A percentile compares a stretch with the other conserved stretches of the same genome.
These are phyloP conservation scores for Penicillium fimorum DNA, from an alignment of 495 filamentous ascomycete species.

Conservation along the genomic window DNA sequence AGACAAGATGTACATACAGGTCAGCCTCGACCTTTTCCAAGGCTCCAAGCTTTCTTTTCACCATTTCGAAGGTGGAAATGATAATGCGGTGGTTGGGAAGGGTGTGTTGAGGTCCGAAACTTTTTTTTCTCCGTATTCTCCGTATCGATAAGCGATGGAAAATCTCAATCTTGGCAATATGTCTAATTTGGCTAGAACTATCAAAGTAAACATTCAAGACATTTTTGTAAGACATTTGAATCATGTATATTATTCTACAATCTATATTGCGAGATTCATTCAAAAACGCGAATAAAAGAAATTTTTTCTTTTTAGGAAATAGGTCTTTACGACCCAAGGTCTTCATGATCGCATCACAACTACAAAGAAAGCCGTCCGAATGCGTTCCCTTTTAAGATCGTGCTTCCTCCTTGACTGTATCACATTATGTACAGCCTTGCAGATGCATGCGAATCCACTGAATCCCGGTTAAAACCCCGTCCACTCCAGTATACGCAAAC, in stretches of 20 bases:
- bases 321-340: conserved; percentile 37
- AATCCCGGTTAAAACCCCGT: conserved; percentile 50
- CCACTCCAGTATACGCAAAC: conserved; percentile 49
- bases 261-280: conserved; percentile 1
- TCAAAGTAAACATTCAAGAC: background rate
- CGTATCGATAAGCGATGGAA: conserved; percentile 48
- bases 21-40: conserved; percentile 95
- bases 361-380: conserved; percentile 49
- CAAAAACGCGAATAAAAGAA: conserved; percentile 22
- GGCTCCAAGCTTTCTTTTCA: conserved; percentile 82
- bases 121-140: conserved; percentile 45
- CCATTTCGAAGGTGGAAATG: conserved; percentile 48
- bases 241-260: background rate
- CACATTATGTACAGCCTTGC: conserved; percentile 46
- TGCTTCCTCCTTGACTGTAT: conserved; percentile 44
- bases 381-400: conserved; percentile 40
- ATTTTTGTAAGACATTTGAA: background rate
- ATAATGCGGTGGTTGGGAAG: conserved; percentile 21
- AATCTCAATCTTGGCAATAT: conserved; percentile 10
- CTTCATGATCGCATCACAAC: conserved; percentile 50
- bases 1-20: conserved; percentile 49
- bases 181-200: conserved; percentile 9
- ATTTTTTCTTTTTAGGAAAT: conserved; percentile 37
- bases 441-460: conserved; percentile 49
- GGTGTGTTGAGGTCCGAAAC: conserved; percentile 29